Percentiles rank a stretch among this genome's conserved stretches.
phyloP scores from a whole-genome alignment of 2,329 filamentous ascomycete genomes.

The Sporothrix luriei region DNA sequence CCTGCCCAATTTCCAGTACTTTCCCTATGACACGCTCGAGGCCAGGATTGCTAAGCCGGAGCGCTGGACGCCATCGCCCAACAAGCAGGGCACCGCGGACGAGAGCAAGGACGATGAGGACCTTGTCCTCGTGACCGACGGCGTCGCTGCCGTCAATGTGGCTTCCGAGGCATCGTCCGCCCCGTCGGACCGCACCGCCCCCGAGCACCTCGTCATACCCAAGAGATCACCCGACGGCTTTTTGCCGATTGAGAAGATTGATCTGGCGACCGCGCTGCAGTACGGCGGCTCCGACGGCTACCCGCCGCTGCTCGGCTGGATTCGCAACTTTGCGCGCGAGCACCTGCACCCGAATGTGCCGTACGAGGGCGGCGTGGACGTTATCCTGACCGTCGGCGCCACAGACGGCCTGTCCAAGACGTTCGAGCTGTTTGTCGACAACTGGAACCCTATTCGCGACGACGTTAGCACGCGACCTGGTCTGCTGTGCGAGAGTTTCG shows the following conservation, averaged over 20 bases:
- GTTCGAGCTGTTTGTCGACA: slow-evolving; percentile 72
- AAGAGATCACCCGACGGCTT: slow-evolving; percentile 57
- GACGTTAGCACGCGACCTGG: slow-evolving; percentile 71
- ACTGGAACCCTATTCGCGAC: slow-evolving; percentile 69
- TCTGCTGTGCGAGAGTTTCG: slow-evolving; percentile 76
- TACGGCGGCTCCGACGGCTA: slow-evolving; percentile 85
- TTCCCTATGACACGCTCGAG: slow-evolving; percentile 89
- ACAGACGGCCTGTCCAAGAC: slow-evolving; percentile 85
- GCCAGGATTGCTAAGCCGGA: slow-evolving; percentile 74
- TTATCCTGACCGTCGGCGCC: slow-evolving; percentile 76
- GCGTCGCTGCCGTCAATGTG: slow-evolving; percentile 42
- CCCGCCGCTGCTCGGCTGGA: slow-evolving; percentile 73
- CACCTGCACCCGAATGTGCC: slow-evolving; percentile 80
- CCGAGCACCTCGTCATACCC: slow-evolving; percentile 68
- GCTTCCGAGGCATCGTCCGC: slow-evolving; percentile 32
- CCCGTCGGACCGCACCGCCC: slow-evolving; percentile 40
- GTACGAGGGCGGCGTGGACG: slow-evolving; percentile 73
- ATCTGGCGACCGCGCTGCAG: slow-evolving; percentile 79
- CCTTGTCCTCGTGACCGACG: slow-evolving; percentile 44
- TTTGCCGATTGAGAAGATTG: slow-evolving; percentile 69
- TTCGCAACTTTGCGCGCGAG: slow-evolving; percentile 75
- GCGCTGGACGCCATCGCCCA: slow-evolving; percentile 72
- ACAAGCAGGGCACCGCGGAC: slow-evolving; percentile 51
- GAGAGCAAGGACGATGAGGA: slow-evolving; percentile 43
- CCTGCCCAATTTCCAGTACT: slow-evolving; percentile 77